A percentile compares a stretch with the other conserved stretches of the same genome.
These are phyloP conservation scores for Gnetum montanum DNA, from an alignment of 75 land plant species.

Conservation along the genomic window DNA sequence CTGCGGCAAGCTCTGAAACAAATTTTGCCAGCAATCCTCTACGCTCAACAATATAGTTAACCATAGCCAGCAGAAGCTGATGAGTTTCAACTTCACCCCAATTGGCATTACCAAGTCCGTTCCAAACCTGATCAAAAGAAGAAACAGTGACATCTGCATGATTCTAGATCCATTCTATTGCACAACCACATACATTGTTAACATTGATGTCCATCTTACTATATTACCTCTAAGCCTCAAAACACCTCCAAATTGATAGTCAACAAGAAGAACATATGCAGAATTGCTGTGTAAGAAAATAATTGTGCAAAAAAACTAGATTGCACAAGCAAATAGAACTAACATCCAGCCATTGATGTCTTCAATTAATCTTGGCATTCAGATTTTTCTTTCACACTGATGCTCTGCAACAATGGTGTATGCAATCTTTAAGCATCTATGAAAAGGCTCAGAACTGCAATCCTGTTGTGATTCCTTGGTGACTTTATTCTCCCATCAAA, in stretches of 20 bases:
- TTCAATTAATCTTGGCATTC: too few species aligned
- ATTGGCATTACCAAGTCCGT: constrained; percentile 41
- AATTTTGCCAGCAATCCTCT: constrained; percentile 54
- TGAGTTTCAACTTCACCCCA: constrained; percentile 46
- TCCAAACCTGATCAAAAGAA: constrained; percentile 40
- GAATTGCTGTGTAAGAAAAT: constrained; percentile 24
- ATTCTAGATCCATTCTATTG: constrained; percentile 50
- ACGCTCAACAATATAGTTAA: constrained; percentile 55
- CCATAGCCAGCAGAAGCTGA: constrained; percentile 41
- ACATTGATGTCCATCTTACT: constrained; percentile 40
- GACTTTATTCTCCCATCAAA: too few species aligned
- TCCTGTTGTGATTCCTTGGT: too few species aligned
- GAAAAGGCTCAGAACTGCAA: too few species aligned
- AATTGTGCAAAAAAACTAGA: too few species aligned
- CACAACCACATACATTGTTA: constrained; percentile 31
- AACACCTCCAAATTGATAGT: constrained; percentile 58
- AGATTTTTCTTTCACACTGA: too few species aligned
- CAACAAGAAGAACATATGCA: constrained; percentile 51
- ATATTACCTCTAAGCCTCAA: constrained; percentile 58
- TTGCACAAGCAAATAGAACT: too few species aligned
- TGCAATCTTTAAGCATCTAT: too few species aligned
- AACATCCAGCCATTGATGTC: too few species aligned
- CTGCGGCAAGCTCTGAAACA: constrained; percentile 53
- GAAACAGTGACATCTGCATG: constrained; percentile 40
- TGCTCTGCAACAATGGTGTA: too few species aligned